phyloP scores from a whole-genome alignment of 2,329 filamentous ascomycete species.

The Xylaria sp. region DNA sequence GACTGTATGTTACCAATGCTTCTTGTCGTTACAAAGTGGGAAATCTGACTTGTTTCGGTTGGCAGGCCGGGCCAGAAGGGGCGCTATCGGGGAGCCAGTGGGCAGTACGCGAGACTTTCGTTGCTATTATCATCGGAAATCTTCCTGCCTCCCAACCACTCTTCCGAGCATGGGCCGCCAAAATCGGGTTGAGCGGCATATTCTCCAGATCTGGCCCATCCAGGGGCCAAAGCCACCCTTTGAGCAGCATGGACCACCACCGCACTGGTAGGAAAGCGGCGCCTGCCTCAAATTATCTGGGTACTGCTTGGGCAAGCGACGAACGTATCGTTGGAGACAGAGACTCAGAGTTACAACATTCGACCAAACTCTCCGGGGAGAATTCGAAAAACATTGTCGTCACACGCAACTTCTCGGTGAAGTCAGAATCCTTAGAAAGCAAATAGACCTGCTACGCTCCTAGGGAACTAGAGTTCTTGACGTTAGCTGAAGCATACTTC shows the following conservation, averaged over 20 bases:
- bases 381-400: constrained; percentile 28
- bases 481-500: no score
- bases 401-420: constrained; percentile 21
- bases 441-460: not conserved
- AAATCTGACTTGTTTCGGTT: constrained; percentile 8
- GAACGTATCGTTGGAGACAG: constrained; percentile 30
- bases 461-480: no score
- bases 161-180: constrained; percentile 34
- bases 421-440: constrained; percentile 14
- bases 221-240: constrained; percentile 17
- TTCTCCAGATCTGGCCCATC: constrained; percentile 30
- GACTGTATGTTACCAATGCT: constrained; percentile 39
- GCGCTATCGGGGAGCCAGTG: constrained; percentile 44
- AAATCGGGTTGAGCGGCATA: constrained; percentile 37
- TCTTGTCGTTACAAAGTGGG: not conserved
- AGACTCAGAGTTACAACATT: not conserved
- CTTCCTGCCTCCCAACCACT: constrained; percentile 44
- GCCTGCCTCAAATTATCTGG: constrained; percentile 9
- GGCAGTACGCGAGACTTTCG: constrained; percentile 53
- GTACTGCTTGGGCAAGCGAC: constrained; percentile 37
- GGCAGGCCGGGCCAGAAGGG: constrained; percentile 26
- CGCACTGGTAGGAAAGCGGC: constrained; percentile 12
- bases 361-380: constrained; percentile 3
- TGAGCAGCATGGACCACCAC: constrained; percentile 24
- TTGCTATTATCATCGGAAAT: constrained; percentile 54